These are phyloP conservation scores for Solanum sitiens DNA, from an alignment of 257 asterid genomes.

Conservation along the genomic window DNA sequence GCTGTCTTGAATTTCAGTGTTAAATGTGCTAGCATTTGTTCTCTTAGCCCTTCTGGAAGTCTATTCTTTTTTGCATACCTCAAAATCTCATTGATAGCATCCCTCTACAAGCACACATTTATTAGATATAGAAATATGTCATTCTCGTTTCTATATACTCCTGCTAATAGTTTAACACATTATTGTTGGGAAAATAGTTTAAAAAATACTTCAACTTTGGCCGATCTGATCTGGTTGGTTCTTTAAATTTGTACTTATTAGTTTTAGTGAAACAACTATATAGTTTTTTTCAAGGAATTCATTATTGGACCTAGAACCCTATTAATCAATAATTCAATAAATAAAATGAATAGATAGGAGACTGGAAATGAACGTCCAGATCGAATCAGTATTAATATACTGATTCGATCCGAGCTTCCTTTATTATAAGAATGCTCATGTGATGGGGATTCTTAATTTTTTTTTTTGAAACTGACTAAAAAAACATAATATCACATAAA, in stretches of 20 bases:
- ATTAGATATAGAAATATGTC: not conserved
- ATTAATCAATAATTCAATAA: not conserved
- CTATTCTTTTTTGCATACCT: conserved; percentile 78
- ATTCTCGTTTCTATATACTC: not conserved
- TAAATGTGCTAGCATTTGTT: conserved; percentile 87
- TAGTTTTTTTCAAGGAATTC: not conserved
- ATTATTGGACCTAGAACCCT: not conserved
- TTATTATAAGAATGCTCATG: not conserved
- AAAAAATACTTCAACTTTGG: too few species aligned
- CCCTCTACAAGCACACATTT: conserved; percentile 40
- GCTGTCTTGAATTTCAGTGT: conserved; percentile 89
- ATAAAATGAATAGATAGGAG: not conserved
- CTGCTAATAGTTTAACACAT: not conserved
- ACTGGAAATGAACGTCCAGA: not conserved
- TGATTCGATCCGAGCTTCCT: not conserved
- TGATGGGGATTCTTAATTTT: too few species aligned
- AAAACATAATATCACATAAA: not conserved
- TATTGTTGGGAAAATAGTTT: not conserved
- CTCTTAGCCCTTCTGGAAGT: conserved; percentile 71
- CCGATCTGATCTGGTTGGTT: not conserved
- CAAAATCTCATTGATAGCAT: conserved; percentile 54
- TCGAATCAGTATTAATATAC: not conserved
- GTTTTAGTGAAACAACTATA: too few species aligned
- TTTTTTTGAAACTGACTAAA: not conserved
- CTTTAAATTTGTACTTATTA: not conserved